phyloP scores from a whole-genome alignment of 495 filamentous ascomycete species.

The Xanthoparmelia taractica region DNA sequence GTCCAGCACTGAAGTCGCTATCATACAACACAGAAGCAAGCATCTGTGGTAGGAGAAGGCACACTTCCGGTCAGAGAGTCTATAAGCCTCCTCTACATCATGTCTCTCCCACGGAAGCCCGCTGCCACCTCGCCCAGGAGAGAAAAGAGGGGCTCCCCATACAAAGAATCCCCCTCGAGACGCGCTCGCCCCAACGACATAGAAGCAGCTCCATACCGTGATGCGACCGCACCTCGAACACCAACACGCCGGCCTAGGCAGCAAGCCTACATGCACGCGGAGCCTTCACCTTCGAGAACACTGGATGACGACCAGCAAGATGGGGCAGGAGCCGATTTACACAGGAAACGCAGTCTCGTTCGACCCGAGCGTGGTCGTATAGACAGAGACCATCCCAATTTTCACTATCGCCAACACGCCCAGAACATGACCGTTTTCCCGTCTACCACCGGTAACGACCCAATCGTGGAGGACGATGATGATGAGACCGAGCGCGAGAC shows the following conservation, averaged over 20 bases:
- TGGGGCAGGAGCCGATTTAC: constrained; percentile 39
- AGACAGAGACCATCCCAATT: constrained; percentile 80
- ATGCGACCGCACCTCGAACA: constrained; percentile 35
- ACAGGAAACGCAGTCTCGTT: constrained; percentile 75
- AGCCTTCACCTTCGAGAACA: constrained; percentile 23
- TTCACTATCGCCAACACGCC: constrained; percentile 86
- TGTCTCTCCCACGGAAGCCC: constrained; percentile 64
- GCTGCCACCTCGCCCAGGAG: constrained; percentile 49
- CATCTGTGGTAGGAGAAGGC: neutral
- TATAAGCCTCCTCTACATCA: constrained; percentile 26
- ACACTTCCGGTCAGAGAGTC: neutral
- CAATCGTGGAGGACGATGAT: constrained; percentile 62
- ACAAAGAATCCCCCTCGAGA: constrained; percentile 61
- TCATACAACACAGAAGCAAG: neutral
- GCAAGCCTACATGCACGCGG: constrained; percentile 24
- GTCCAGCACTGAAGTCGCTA: neutral
- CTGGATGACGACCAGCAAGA: constrained; percentile 28
- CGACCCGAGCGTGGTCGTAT: constrained; percentile 79
- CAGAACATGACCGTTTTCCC: constrained; percentile 78
- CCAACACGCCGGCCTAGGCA: constrained; percentile 27
- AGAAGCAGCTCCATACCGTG: constrained; percentile 50
- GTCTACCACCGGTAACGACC: constrained; percentile 86
- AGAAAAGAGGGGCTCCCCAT: constrained; percentile 47
- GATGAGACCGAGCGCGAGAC: constrained; percentile 48
- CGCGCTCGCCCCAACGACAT: constrained; percentile 55